Evolutionary conservation across 805 yeast genomes (phyloP), one percentile per base, ranked within the genome.

Genomic region (Starmera dryadoides): DNA sequence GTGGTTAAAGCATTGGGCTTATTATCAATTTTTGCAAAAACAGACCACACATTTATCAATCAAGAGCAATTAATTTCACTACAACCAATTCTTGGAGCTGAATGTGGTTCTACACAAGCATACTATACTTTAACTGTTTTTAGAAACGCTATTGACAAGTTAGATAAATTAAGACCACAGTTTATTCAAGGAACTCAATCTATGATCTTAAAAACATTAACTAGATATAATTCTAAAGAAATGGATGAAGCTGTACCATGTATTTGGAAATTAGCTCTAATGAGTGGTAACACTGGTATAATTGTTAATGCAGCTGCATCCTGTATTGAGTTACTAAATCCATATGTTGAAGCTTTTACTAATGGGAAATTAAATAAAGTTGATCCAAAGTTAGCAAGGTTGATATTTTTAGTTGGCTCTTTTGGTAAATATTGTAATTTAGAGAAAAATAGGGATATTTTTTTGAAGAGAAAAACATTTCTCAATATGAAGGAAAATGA

Each of bases 181-280:
- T 81, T 79, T 48, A 49, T 77, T 21, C 44, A 56, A 18, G 70
- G 67, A 9, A 66, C 79, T 14, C 81, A 77, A 52, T 50, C 65
- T 0, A 65, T 74, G 2, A 49, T 86, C n/a, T 53, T 84, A 44
- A 63, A 64, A 26, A 62, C 74, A 25, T 56, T 86, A 25, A 79
- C 89, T 2, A 80, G 74, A 44, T 73, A 81, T 59, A 73, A 69
- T 37, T 67, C 70, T 0, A 65, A 56, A 41, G 93, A 85, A 47
- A 57, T 86, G 8, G 75, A 75, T n/a, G 80, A 79, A 50, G 95
- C 91, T 0, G 71, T 86, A 56, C 87, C 88, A 1, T 69, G 86
- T 41, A 59, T 77, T 4, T 79, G 87, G 82, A 58, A 57, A 8
- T 60, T 85, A 0, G 69, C 84, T 2, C 50, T 46, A 3, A 58